Evolutionary conservation across 2,329 filamentous ascomycete genomes (phyloP).

Genomic region (Ascocoryne sarcoides): DNA sequence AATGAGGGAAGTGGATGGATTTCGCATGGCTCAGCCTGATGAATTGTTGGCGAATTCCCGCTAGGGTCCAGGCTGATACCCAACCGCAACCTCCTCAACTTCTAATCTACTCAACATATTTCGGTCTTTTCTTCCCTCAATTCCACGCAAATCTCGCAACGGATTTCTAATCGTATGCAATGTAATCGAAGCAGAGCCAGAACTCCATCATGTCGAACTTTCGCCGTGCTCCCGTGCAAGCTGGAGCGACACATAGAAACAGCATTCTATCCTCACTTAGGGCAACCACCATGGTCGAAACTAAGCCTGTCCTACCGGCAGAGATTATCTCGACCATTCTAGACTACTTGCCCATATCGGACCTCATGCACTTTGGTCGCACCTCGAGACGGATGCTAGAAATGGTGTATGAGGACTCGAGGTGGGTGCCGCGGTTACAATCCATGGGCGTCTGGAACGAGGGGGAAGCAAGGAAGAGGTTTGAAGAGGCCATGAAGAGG

Average conservation of each 20-base stretch:
- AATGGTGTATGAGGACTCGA: slow-evolving; percentile 97
- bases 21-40: too few species aligned
- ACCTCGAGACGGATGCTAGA: slow-evolving; percentile 82
- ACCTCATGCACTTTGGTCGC: slow-evolving; percentile 77
- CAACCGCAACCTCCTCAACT: background rate
- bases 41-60: too few species aligned
- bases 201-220: slow-evolving; percentile 36
- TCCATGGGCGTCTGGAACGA: slow-evolving; percentile 93
- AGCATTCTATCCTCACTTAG: slow-evolving; percentile 69
- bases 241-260: slow-evolving; percentile 26
- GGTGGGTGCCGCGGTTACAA: slow-evolving; percentile 82
- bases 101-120: background rate
- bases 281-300: slow-evolving; percentile 62
- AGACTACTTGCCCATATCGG: slow-evolving; percentile 77
- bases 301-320: slow-evolving; percentile 70
- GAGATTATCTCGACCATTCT: slow-evolving; percentile 85
- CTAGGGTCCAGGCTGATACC: background rate
- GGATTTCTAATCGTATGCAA: background rate
- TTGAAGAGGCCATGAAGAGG: slow-evolving; percentile 60
- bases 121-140: background rate
- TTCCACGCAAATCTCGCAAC: background rate
- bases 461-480: slow-evolving; percentile 67
- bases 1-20: too few species aligned
- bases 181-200: background rate
- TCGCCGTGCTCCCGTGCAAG: slow-evolving; percentile 27